Conservation (phyloP, 495 filamentous ascomycete species). For the Glonium stellatum region DNA sequence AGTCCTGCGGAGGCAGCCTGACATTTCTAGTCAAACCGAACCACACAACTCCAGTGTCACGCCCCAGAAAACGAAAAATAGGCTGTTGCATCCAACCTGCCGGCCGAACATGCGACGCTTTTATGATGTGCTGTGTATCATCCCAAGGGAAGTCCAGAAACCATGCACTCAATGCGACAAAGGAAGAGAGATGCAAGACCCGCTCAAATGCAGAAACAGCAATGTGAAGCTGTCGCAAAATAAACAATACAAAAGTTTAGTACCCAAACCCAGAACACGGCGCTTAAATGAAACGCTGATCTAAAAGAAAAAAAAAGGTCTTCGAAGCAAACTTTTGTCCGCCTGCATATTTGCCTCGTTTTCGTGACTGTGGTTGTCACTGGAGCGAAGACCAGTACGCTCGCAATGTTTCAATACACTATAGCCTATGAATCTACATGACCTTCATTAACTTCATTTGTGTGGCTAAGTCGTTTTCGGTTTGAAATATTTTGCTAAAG, state of each 20-base stretch:
- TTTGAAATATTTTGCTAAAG: slow-evolving; percentile 38
- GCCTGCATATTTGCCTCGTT: slow-evolving; percentile 13
- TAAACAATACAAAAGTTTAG: slow-evolving; percentile 22
- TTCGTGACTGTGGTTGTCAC: slow-evolving; percentile 6
- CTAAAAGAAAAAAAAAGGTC: slow-evolving; percentile 17
- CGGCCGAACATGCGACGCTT: not conserved
- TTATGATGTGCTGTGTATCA: slow-evolving; percentile 1
- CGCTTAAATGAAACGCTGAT: slow-evolving; percentile 16
- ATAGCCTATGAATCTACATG: slow-evolving; percentile 38
- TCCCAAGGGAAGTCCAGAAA: not conserved
- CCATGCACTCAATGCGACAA: slow-evolving; percentile 4
- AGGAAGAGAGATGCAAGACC: slow-evolving; percentile 18
- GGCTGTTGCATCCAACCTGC: slow-evolving; percentile 13
- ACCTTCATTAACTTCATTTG: slow-evolving; percentile 67
- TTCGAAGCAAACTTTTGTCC: slow-evolving; percentile 13
- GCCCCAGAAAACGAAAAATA: slow-evolving; percentile 7
- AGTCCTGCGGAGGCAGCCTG: not conserved
- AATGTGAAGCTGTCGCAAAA: slow-evolving; percentile 5
- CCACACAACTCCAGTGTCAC: slow-evolving; percentile 13
- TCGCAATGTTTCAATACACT: slow-evolving; percentile 12
- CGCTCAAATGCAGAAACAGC: slow-evolving; percentile 20
- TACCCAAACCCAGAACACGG: slow-evolving; percentile 9
- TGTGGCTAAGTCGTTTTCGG: slow-evolving; percentile 45
- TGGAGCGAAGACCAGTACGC: slow-evolving; percentile 7
- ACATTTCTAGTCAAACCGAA: not conserved